Evolutionary conservation across 2,329 filamentous ascomycete species (phyloP).

Genomic region (Sclerotinia minor): DNA sequence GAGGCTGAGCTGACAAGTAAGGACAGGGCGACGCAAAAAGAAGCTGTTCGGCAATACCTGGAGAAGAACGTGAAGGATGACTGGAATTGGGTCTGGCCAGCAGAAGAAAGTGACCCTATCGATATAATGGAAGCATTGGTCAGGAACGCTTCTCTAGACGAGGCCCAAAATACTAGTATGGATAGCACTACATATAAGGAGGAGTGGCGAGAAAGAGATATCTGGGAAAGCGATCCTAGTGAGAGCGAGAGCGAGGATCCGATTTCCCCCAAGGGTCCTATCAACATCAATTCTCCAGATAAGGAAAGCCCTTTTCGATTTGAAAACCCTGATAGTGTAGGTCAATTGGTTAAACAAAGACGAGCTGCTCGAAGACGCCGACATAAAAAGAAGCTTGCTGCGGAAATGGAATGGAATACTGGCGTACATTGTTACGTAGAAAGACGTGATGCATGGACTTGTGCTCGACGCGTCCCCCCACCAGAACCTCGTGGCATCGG

Average conservation of each 20-base stretch:
- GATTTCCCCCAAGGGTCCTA: conserved; percentile 24
- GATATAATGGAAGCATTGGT: conserved; percentile 19
- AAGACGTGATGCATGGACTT: conserved; percentile 81
- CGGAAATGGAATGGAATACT: conserved; percentile 75
- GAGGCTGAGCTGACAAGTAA: conserved; percentile 61
- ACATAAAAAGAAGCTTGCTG: conserved; percentile 52
- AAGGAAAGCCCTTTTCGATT: conserved; percentile 43
- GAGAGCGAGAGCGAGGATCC: conserved; percentile 36
- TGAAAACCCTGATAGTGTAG: conserved; percentile 46
- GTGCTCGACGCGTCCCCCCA: conserved; percentile 58
- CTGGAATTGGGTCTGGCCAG: conserved; percentile 62
- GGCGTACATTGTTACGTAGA: conserved; percentile 79
- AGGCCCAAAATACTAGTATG: not conserved
- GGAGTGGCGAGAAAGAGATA: conserved; percentile 41
- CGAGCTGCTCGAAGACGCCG: conserved; percentile 45
- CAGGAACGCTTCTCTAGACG: conserved; percentile 1
- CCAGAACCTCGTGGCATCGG: conserved; percentile 39
- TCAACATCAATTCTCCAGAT: conserved; percentile 26
- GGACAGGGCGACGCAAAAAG: conserved; percentile 63
- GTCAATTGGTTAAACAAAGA: conserved; percentile 34
- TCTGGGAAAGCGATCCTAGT: conserved; percentile 40
- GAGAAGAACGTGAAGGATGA: conserved; percentile 56
- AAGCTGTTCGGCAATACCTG: conserved; percentile 59
- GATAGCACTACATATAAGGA: conserved; percentile 16
- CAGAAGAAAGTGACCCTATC: conserved; percentile 29